A percentile compares a stretch with the other conserved stretches of the same genome.
phyloP scores from a whole-genome alignment of 176 grass and related monocot species.

The Eragrostis curvula region DNA sequence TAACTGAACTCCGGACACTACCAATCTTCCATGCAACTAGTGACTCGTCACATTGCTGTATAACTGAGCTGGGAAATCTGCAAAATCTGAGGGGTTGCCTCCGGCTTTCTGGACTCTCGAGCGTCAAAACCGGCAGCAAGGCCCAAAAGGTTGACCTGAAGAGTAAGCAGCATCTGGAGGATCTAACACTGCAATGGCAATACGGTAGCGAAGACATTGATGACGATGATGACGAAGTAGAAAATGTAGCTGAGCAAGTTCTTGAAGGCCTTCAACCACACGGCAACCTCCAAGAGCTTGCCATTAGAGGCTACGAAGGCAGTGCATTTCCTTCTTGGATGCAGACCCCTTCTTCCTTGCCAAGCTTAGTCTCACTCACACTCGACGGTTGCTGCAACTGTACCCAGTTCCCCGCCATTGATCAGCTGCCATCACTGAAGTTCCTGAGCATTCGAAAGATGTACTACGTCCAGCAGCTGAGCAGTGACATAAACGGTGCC shows the following conservation, averaged over 20 bases:
- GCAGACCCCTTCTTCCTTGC: constrained; percentile 11
- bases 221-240: background rate
- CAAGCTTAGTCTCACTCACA: constrained; percentile 22
- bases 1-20: constrained; percentile 40
- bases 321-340: constrained; percentile 42
- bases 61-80: constrained; percentile 48
- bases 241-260: constrained; percentile 15
- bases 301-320: constrained; percentile 40
- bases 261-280: constrained; percentile 39
- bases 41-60: background rate
- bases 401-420: constrained; percentile 28
- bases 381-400: constrained; percentile 40
- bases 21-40: constrained; percentile 23
- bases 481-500: background rate
- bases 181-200: constrained; percentile 33
- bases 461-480: background rate
- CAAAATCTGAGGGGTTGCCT: constrained; percentile 16
- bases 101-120: constrained; percentile 22
- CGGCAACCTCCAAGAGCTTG: constrained; percentile 30
- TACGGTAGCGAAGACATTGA: background rate
- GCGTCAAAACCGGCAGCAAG: background rate
- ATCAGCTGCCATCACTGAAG: constrained; percentile 32
- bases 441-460: constrained; percentile 15
- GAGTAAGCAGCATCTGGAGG: constrained; percentile 18
- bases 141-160: constrained; percentile 23